A percentile compares a stretch with the other conserved stretches of the same genome.
Evolutionary conservation across 257 asterid genomes (phyloP).

Genomic region (Lavandula angustifolia): DNA sequence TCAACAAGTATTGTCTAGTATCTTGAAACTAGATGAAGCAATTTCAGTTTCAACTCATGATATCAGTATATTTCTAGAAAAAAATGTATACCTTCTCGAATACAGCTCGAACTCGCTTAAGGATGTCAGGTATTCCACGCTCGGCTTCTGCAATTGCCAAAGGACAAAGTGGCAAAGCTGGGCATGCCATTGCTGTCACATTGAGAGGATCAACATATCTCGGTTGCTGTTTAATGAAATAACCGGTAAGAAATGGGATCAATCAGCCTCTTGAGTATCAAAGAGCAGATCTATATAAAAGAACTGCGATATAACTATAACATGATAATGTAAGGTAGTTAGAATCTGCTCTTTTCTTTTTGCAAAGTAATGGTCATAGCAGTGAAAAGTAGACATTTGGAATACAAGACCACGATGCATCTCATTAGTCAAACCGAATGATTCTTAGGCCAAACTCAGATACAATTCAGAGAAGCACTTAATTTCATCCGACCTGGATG

Average conservation of each 20-base stretch:
- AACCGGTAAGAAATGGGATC: constrained; percentile 14
- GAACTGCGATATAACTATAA: not conserved
- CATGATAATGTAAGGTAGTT: not conserved
- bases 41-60: constrained; percentile 6
- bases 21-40: constrained; percentile 10
- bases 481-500: not conserved
- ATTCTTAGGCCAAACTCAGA: not conserved
- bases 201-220: constrained; percentile 92
- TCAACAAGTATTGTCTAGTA: constrained; percentile 20
- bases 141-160: constrained; percentile 97
- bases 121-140: constrained; percentile 92
- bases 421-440: not conserved
- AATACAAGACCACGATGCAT: not conserved
- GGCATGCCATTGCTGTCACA: constrained; percentile 96
- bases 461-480: constrained; percentile 1
- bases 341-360: not conserved
- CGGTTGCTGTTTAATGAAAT: constrained; percentile 66
- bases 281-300: not conserved
- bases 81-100: constrained; percentile 68
- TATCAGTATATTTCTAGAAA: constrained; percentile 17
- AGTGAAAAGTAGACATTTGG: not conserved
- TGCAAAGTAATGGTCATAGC: constrained; percentile 2
- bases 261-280: constrained; percentile 15
- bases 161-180: constrained; percentile 94
- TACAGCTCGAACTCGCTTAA: constrained; percentile 81